Percentiles rank a stretch among this genome's conserved stretches.
Evolutionary conservation across 495 filamentous ascomycete species (phyloP).

Genomic region (Parathielavia appendiculata): DNA sequence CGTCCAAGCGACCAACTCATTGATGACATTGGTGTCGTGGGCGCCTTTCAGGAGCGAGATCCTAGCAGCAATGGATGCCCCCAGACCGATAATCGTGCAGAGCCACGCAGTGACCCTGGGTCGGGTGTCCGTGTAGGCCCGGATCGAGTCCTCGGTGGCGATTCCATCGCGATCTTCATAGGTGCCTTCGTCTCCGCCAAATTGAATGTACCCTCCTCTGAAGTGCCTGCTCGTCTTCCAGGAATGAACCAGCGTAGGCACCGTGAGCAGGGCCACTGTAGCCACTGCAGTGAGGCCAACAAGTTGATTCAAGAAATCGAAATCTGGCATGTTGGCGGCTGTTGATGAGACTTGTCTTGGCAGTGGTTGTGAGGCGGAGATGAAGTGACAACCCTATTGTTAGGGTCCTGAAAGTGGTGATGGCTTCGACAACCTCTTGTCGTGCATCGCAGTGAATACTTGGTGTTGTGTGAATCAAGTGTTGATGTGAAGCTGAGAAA

Average conservation of each 20-base stretch:
- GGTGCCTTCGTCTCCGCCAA: slow-evolving; percentile 4
- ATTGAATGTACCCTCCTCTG: background rate
- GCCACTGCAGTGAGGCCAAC: slow-evolving; percentile 7
- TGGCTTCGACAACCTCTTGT: background rate
- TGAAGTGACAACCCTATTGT: background rate
- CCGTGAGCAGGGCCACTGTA: slow-evolving; percentile 15
- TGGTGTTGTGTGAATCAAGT: background rate
- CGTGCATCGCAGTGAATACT: slow-evolving; percentile 9
- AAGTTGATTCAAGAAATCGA: slow-evolving; percentile 12
- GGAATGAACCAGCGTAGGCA: slow-evolving; percentile 10
- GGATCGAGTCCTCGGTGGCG: slow-evolving; percentile 47
- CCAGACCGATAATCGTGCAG: slow-evolving; percentile 33
- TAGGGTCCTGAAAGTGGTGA: slow-evolving; percentile 4
- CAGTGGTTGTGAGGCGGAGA: background rate
- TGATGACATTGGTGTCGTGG: background rate
- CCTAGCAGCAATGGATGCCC: slow-evolving; percentile 26
- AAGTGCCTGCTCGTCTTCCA: background rate
- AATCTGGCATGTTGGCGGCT: slow-evolving; percentile 10
- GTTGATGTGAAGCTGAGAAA: background rate
- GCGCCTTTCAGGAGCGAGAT: slow-evolving; percentile 18
- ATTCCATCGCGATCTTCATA: slow-evolving; percentile 53
- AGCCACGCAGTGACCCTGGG: slow-evolving; percentile 36
- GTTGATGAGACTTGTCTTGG: background rate
- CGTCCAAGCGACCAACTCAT: slow-evolving; percentile 23
- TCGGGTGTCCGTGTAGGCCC: slow-evolving; percentile 36